Evolutionary conservation across 163 green algal genomes (phyloP).

Genomic region (Scenedesmus sp.): DNA sequence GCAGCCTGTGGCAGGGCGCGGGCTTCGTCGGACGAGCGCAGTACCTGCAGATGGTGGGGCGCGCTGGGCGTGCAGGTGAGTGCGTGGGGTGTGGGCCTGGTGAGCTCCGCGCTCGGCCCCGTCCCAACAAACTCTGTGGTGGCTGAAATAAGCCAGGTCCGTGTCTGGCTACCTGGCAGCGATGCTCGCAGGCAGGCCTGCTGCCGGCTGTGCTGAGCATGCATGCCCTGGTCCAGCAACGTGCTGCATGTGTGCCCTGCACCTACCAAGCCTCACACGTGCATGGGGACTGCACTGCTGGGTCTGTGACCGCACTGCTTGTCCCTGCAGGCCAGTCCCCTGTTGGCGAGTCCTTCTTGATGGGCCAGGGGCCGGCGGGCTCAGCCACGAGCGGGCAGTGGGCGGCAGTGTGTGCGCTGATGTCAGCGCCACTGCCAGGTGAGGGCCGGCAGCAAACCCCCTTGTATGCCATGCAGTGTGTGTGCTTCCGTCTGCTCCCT

Average conservation of each 20-base stretch:
- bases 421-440: conserved; percentile 52
- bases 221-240: not conserved
- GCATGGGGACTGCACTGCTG: not conserved
- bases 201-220: not conserved
- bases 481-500: not conserved
- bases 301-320: not conserved
- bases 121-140: too few species aligned
- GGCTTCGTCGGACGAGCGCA: conserved; percentile 36
- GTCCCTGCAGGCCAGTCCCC: conserved; percentile 35
- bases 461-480: not conserved
- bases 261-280: not conserved
- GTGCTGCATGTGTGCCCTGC: not conserved
- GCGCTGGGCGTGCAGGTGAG: conserved; percentile 71
- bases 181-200: not conserved
- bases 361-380: conserved; percentile 27
- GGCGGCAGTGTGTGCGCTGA: conserved; percentile 30
- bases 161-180: too few species aligned
- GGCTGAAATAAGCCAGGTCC: too few species aligned
- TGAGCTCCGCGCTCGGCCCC: too few species aligned
- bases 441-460: not conserved
- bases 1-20: conserved; percentile 54
- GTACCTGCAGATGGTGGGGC: conserved; percentile 80
- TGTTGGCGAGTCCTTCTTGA: conserved; percentile 47
- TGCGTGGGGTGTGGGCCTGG: not conserved
- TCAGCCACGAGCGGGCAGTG: conserved; percentile 16